These are phyloP conservation scores for Lachancea nothofagi DNA, from an alignment of 805 yeast genomes.

Conservation along the genomic window DNA sequence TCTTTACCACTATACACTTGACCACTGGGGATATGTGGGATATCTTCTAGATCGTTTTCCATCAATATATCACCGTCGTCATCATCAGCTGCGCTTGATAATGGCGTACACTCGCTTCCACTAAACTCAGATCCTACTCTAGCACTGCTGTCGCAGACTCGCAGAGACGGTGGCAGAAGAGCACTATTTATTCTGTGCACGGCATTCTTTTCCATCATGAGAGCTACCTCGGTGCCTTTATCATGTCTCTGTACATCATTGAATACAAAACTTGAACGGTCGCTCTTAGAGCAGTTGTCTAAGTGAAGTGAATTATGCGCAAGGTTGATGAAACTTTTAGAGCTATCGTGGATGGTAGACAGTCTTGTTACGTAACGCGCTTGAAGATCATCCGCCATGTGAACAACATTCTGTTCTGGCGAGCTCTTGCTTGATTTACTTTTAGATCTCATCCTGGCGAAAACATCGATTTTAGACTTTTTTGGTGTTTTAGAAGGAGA, in stretches of 20 bases:
- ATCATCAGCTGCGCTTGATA: background rate
- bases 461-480: slow-evolving; percentile 4
- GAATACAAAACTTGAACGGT: slow-evolving; percentile 1
- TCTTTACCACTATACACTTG: background rate
- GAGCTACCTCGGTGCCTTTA: slow-evolving; percentile 8
- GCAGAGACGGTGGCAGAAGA: slow-evolving; percentile 28
- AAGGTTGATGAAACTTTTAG: slow-evolving; percentile 21
- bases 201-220: slow-evolving; percentile 26
- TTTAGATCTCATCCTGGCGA: slow-evolving; percentile 1
- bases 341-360: slow-evolving; percentile 30
- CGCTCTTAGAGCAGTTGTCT: slow-evolving; percentile 9
- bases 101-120: background rate
- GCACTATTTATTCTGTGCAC: slow-evolving; percentile 29
- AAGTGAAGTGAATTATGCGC: slow-evolving; percentile 6
- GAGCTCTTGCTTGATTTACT: background rate
- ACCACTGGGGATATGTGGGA: slow-evolving; percentile 18
- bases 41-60: slow-evolving; percentile 18
- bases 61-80: background rate
- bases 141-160: background rate
- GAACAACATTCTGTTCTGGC: background rate
- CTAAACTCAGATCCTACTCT: background rate
- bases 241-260: slow-evolving; percentile 1
- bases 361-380: slow-evolving; percentile 24
- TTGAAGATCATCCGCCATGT: slow-evolving; percentile 1
- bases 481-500: background rate